Conservation (phyloP, 306 rosid genomes). For the Astragalus membranaceus region DNA sequence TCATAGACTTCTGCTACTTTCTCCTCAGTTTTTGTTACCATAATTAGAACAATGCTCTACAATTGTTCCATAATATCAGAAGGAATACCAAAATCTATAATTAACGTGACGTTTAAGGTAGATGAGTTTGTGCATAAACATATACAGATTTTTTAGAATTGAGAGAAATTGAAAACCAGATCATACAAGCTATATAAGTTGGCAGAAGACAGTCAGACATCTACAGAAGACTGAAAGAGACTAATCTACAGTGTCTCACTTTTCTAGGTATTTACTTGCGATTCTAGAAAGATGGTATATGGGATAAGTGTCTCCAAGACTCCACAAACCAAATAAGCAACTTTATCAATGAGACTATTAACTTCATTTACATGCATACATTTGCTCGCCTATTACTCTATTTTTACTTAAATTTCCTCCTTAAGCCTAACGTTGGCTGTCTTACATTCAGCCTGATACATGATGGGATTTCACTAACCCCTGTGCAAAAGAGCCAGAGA, state of each 20-base stretch:
- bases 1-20: neutral
- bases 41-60: neutral
- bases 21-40: neutral
- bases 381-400: neutral
- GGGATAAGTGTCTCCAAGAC: neutral
- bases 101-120: neutral
- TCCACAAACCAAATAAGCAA: neutral
- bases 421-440: neutral
- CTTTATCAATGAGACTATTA: neutral
- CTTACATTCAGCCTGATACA: neutral
- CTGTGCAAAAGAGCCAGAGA: neutral
- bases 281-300: neutral
- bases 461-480: neutral
- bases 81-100: conserved; percentile 7
- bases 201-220: neutral
- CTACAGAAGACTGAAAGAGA: neutral
- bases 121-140: neutral
- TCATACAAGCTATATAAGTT: neutral
- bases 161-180: neutral
- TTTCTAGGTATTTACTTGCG: neutral
- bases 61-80: neutral
- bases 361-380: neutral
- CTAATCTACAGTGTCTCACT: neutral
- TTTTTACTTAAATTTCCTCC: neutral
- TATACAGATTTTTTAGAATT: neutral